Base-by-base conservation (phyloP, 345 rosid genomes). In the Gossypium raimondii region DNA sequence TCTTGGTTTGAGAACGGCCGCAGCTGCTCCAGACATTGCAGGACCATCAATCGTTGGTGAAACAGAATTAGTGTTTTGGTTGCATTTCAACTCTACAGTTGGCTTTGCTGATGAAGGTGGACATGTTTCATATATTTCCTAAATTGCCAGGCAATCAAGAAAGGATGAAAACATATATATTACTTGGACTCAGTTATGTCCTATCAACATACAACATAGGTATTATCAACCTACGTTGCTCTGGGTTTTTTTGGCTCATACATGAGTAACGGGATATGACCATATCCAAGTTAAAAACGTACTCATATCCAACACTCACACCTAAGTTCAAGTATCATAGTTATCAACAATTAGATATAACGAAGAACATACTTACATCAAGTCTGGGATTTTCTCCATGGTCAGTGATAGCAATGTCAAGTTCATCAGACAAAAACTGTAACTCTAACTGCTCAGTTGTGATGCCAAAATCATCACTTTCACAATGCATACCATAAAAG, bases 401-500 rank as follows among this genome's bases (percentile, higher is more conserved):
- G 85, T 90, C 95, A 43, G 89, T 86, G 53, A 91, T 87, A 60
- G 91, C 91, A 55, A 90, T 80, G 81, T 91, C 95, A 75, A 93
- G 96, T 63, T 92, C 92, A 78, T 92, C 93, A 57, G 96, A 90
- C 67, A 93, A 73, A 80, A 86, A 89, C 80, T 93, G 96, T 76
- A 93, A 82, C 60, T 92, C 96, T 78, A 91, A 76, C n/a, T 92
- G 89, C 48, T 90, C 93, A 20, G 27, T 20, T 48, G 89, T 82
- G 24, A 91, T 75, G 72, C 77, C 78, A 29, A 78, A 78, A 81
- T 75, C 71, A 27, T 86, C 90, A 62, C 77, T 81, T 1, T 77
- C 78, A 77, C 90, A 82, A 58, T 73, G 79, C 72, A 84, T 73
- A 50, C 79, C 87, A 75, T 75, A 85, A 82, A 88, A 91, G 75